Evolutionary conservation across 352 stramenopile species (phyloP).

Genomic region (Globisporangium middletonii): DNA sequence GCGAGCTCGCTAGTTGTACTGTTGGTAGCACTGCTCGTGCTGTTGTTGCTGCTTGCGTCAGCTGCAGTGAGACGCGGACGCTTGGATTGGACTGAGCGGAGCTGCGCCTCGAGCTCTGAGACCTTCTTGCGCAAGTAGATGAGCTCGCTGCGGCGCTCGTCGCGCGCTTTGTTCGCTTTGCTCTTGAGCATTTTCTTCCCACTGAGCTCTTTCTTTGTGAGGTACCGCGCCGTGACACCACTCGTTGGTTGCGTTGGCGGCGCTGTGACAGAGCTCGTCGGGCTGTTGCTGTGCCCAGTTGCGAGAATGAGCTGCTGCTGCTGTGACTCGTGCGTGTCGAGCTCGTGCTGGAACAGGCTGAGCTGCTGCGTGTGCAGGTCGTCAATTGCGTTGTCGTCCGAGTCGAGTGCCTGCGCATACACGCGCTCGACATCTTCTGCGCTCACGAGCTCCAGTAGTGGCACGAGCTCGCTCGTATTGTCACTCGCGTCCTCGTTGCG

Average conservation of each 20-base stretch:
- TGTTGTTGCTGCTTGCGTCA: background rate
- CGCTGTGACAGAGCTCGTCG: background rate
- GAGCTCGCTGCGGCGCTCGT: conserved; percentile 9
- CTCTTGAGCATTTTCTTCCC: conserved; percentile 4
- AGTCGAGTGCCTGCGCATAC: background rate
- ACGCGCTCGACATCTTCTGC: conserved; percentile 1
- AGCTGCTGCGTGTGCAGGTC: background rate
- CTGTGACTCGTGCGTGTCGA: background rate
- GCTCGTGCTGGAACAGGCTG: background rate
- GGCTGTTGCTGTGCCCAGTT: background rate
- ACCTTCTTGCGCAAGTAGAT: conserved; percentile 12
- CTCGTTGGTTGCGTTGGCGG: background rate
- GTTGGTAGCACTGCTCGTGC: background rate
- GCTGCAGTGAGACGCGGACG: background rate
- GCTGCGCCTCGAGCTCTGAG: conserved; percentile 3
- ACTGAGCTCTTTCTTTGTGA: background rate
- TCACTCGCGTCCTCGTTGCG: background rate
- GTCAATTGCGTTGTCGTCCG: background rate
- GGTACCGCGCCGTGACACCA: background rate
- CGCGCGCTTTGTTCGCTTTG: conserved; percentile 11
- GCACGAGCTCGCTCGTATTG: background rate
- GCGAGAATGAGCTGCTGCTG: background rate
- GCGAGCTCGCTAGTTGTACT: background rate
- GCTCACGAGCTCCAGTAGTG: background rate
- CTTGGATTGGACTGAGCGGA: conserved; percentile 1